Percentiles rank a stretch among this genome's conserved stretches.
phyloP scores from a whole-genome alignment of 2,329 filamentous ascomycete genomes.

The Fusarium clavum region DNA sequence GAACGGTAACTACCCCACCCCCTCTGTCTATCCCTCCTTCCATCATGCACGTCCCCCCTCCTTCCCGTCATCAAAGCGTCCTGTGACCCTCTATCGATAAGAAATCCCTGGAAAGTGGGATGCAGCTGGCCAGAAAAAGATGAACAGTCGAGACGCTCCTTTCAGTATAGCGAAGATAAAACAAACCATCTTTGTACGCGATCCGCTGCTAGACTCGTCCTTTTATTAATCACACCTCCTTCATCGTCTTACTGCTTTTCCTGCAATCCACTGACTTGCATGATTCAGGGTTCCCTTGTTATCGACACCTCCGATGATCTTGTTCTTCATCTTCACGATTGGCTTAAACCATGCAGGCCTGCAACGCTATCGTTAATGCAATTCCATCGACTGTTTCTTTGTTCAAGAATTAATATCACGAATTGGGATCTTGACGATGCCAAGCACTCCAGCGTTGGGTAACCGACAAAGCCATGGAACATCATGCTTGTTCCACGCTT shows the following conservation, averaged over 20 bases:
- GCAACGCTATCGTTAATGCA: constrained; percentile 8
- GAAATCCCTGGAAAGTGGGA: constrained; percentile 10
- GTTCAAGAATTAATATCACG: not conserved
- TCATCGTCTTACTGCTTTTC: constrained; percentile 4
- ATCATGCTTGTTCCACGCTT: constrained; percentile 5
- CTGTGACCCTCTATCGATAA: constrained; percentile 42
- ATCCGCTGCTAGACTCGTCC: not conserved
- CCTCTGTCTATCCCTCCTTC: constrained; percentile 19
- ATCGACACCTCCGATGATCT: constrained; percentile 28
- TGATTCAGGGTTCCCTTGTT: constrained; percentile 23
- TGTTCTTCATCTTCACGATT: constrained; percentile 9
- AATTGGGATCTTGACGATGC: constrained; percentile 6
- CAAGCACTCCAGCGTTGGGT: constrained; percentile 6
- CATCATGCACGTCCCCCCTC: constrained; percentile 32
- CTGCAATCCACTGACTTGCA: constrained; percentile 12
- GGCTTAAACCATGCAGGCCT: constrained; percentile 3
- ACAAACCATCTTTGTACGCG: not conserved
- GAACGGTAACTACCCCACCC: constrained; percentile 28
- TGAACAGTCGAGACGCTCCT: not conserved
- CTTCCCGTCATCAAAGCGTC: constrained; percentile 37
- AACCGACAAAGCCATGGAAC: constrained; percentile 19
- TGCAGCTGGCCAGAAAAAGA: constrained; percentile 18
- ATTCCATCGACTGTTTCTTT: not conserved
- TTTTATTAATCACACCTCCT: not conserved
- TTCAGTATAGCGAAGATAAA: constrained; percentile 2